Evolutionary conservation across 257 asterid genomes (phyloP), one percentile per base, ranked within the genome.

Genomic region (Petunia axillaris): DNA sequence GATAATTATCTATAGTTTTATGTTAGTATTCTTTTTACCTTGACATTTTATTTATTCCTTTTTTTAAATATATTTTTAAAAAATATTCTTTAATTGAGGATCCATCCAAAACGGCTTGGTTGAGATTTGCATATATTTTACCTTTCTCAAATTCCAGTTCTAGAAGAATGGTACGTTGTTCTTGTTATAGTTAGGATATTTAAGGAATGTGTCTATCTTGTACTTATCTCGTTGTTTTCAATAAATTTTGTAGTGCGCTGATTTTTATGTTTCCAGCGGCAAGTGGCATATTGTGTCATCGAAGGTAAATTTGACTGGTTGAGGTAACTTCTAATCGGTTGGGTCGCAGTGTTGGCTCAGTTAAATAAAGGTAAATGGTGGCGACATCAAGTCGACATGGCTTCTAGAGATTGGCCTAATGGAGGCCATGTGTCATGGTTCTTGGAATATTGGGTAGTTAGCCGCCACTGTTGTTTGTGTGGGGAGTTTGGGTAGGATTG

Each of bases 371-470:
- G 75, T 65, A 48, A 57, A 38, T 54, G 40, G 13, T 57, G 71
- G 82, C 39, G 76, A 79, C 58, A 59, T n/a, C 41, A 5, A 9
- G 1, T 25, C 16, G 14, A 75, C 40, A 89, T 89, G 93, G 81
- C 79, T 13, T 6, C 1, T 0, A 2, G 2, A 59, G 78, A 75
- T 80, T 87, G 83, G 89, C 0, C 59, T 13, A 11, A 4, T 57
- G 10, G 71, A 81, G 73, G 90, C 83, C 48, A 53, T 80, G 87
- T 76, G 89, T 88, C 78, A 81, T 81, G 85, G 77, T 83, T 85
- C 80, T 75, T 82, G 87, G 85, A 86, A 87, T 83, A 43, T 50
- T 41, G 55, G 79, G 80, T 64, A 89, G 92, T 89, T 81, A 78
- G 87, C 88, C 85, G 84, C 62, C 87, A 83, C 25, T 25, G 5